Evolutionary conservation across 257 asterid species (phyloP), one percentile per base, ranked within the genome.

Genomic region (Thymus mandschuricus): DNA sequence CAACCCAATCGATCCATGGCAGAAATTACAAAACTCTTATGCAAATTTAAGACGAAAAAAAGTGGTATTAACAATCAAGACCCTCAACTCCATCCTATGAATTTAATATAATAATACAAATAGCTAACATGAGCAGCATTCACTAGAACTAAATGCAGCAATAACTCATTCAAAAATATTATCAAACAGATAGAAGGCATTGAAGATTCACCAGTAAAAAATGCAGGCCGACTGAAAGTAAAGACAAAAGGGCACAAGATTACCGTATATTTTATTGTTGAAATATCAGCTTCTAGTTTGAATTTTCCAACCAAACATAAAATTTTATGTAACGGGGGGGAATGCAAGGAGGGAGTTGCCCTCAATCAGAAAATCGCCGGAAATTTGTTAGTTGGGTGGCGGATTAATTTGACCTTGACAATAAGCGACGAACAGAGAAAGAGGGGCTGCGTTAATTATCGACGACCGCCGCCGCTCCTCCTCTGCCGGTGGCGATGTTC

Each of bases 111-210:
- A 40, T 3, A 34, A 21, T 21, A 21, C 21, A 21, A 21, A 60
- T 15, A 49, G 48, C 51, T 31, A 48, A 46, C 21, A 6, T 2
- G 8, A 45, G 10, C 5, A n/a, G 34, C 30, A 6, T 49, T 30
- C 5, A 58, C 75, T 3, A 11, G 7, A 33, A 41, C 31, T 28
- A 56, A 57, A 10, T 29, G 30, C 5, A 10, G 29, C 55, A 52
- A 45, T 41, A 63, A 10, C 11, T 10, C 69, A 2, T 13, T 34
- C 0, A 27, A 51, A 65, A 29, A 41, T 51, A 11, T 51, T 35
- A 33, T 67, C 81, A 35, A 67, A 72, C 75, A 67, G 51, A 7
- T 9, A 30, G 70, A 27, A 8, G 55, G 75, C 81, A 33, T 45
- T 21, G 33, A 9, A 43, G 57, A n/a, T 34, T 54, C 61, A 27